Percentiles rank a stretch among this genome's conserved stretches.
Evolutionary conservation across 108 stramenopile genomes (phyloP).

Genomic region (Conticribra weissflogii): DNA sequence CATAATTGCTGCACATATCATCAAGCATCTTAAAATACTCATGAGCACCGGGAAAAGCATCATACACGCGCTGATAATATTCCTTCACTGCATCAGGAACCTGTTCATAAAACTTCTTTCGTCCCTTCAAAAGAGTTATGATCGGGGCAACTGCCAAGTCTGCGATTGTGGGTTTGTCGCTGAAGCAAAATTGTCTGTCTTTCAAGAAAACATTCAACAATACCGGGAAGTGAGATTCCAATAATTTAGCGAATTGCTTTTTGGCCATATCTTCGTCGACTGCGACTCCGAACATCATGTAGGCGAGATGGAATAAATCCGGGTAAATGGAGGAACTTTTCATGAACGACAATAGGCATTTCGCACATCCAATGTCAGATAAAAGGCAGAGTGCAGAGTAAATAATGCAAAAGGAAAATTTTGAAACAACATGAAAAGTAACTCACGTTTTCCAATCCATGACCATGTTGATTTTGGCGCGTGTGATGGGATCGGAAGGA

Average conservation of each 20-base stretch:
- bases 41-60: slow-evolving; percentile 30
- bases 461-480: slow-evolving; percentile 50
- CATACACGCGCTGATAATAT: slow-evolving; percentile 37
- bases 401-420: not conserved
- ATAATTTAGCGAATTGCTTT: slow-evolving; percentile 35
- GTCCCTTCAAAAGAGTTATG: slow-evolving; percentile 36
- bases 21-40: slow-evolving; percentile 39
- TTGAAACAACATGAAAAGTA: not conserved
- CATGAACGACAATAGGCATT: no score
- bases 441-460: slow-evolving; percentile 38
- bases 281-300: slow-evolving; percentile 37
- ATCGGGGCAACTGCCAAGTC: slow-evolving; percentile 46
- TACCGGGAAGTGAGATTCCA: slow-evolving; percentile 29
- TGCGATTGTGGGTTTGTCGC: slow-evolving; percentile 54
- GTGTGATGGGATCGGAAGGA: slow-evolving; percentile 31
- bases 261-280: slow-evolving; percentile 36
- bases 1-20: slow-evolving; percentile 20
- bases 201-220: slow-evolving; percentile 45
- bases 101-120: slow-evolving; percentile 32
- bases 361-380: no score
- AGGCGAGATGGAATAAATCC: slow-evolving; percentile 35
- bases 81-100: slow-evolving; percentile 40
- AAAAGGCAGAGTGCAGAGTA: no score
- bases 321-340: slow-evolving; percentile 17
- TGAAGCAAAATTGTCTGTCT: slow-evolving; percentile 41